These are phyloP conservation scores for Spathaspora arborariae DNA, from an alignment of 805 yeast genomes.

Conservation along the genomic window DNA sequence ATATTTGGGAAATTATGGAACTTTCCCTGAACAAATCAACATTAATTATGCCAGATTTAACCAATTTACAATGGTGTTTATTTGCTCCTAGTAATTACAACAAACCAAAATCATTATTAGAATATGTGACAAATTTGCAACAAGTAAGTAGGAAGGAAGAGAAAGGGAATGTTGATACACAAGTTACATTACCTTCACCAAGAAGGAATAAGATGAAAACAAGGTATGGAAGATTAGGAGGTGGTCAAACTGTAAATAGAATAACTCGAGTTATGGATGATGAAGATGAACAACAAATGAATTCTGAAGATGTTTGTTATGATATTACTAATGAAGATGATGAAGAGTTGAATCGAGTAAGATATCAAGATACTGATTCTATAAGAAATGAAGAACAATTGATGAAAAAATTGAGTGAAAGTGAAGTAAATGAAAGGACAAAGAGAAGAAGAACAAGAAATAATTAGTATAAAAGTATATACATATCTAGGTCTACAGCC, in stretches of 20 bases:
- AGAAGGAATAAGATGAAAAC: constrained; percentile 39
- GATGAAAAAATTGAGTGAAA: constrained; percentile 13
- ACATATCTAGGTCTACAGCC: constrained; percentile 1
- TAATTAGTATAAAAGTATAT: background rate
- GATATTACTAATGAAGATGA: constrained; percentile 18
- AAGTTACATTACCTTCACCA: constrained; percentile 47
- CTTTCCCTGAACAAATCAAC: constrained; percentile 17
- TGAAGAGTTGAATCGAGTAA: constrained; percentile 18
- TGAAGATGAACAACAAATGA: constrained; percentile 4
- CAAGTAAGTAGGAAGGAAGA: constrained; percentile 4
- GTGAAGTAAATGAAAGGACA: background rate
- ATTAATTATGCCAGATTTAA: constrained; percentile 35
- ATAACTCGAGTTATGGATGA: constrained; percentile 1
- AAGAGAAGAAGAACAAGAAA: constrained; percentile 2
- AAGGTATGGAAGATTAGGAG: constrained; percentile 35
- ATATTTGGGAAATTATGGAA: constrained; percentile 49
- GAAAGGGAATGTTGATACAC: constrained; percentile 13
- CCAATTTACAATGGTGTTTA: constrained; percentile 52
- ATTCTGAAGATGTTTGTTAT: constrained; percentile 3
- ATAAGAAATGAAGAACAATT: constrained; percentile 15
- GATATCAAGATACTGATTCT: constrained; percentile 21
- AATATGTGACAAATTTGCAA: constrained; percentile 8
- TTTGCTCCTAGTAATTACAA: constrained; percentile 37
- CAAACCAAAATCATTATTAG: constrained; percentile 11
- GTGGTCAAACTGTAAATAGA: constrained; percentile 2